These are phyloP conservation scores for Avena eriantha DNA, from an alignment of 176 grass and related monocot species.

Conservation along the genomic window DNA sequence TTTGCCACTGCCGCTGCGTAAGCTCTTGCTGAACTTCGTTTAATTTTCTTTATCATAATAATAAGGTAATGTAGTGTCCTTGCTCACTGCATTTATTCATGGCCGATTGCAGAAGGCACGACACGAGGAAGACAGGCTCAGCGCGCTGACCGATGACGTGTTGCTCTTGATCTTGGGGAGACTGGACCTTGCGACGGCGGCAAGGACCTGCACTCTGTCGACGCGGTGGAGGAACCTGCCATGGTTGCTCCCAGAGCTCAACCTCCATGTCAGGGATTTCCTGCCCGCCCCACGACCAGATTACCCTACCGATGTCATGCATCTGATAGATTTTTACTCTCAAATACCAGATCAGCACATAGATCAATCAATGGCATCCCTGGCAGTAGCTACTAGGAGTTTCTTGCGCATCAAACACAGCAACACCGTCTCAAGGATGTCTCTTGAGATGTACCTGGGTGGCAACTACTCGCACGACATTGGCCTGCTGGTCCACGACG, in stretches of 20 bases:
- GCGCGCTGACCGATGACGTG: background rate
- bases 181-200: background rate
- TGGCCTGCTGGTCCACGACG: background rate
- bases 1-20: background rate
- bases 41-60: background rate
- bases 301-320: background rate
- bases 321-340: background rate
- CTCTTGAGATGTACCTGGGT: background rate
- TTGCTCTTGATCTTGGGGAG: background rate
- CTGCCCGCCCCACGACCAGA: background rate
- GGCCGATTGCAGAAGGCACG: background rate
- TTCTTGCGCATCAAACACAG: background rate
- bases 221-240: background rate
- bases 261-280: conserved; percentile 10
- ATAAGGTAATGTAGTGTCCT: background rate
- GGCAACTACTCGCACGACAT: background rate
- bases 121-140: background rate
- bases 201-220: background rate
- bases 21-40: conserved; percentile 4
- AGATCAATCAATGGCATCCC: background rate
- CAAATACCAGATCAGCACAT: background rate
- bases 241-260: background rate
- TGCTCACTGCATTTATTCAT: background rate
- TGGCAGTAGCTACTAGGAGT: background rate
- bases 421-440: background rate